A percentile compares a stretch with the other conserved stretches of the same genome.
Evolutionary conservation across 352 stramenopile genomes (phyloP).

Genomic region (Pythium chondricola): DNA sequence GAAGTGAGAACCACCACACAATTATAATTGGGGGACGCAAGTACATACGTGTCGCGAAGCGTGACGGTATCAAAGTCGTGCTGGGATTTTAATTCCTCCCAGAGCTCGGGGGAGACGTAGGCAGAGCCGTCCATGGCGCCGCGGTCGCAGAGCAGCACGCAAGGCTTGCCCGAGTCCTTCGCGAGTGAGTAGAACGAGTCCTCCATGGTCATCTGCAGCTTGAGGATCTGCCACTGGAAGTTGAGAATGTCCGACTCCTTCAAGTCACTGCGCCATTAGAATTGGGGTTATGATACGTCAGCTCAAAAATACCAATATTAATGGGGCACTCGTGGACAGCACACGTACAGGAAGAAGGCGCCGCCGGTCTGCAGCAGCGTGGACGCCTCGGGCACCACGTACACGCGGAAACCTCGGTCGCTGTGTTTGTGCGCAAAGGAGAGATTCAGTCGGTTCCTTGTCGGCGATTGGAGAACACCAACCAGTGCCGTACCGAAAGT

Average conservation of each 20-base stretch:
- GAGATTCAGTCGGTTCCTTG: no score
- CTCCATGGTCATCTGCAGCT: slow-evolving; percentile 78
- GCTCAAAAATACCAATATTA: neutral
- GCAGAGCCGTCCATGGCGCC: slow-evolving; percentile 94
- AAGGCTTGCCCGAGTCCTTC: slow-evolving; percentile 72
- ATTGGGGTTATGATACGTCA: no score
- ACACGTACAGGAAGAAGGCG: slow-evolving; percentile 72
- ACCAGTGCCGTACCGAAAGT: slow-evolving; percentile 78
- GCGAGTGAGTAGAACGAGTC: slow-evolving; percentile 81
- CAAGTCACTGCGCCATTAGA: no score
- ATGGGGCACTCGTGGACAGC: neutral
- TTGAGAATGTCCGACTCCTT: slow-evolving; percentile 79
- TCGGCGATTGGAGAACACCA: neutral
- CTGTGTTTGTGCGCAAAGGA: no score
- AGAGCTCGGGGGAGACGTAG: slow-evolving; percentile 90
- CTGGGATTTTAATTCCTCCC: slow-evolving; percentile 77
- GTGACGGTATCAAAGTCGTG: slow-evolving; percentile 84
- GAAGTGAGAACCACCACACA: neutral
- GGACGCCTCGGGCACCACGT: slow-evolving; percentile 93
- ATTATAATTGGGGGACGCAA: neutral
- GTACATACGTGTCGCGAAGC: slow-evolving; percentile 63
- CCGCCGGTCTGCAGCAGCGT: slow-evolving; percentile 94
- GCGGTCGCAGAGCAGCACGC: slow-evolving; percentile 94
- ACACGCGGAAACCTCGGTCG: slow-evolving; percentile 93
- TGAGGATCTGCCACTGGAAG: slow-evolving; percentile 86